Conservation (phyloP, 768 basidiomycete genomes). For the Mycena albidolilacea region DNA sequence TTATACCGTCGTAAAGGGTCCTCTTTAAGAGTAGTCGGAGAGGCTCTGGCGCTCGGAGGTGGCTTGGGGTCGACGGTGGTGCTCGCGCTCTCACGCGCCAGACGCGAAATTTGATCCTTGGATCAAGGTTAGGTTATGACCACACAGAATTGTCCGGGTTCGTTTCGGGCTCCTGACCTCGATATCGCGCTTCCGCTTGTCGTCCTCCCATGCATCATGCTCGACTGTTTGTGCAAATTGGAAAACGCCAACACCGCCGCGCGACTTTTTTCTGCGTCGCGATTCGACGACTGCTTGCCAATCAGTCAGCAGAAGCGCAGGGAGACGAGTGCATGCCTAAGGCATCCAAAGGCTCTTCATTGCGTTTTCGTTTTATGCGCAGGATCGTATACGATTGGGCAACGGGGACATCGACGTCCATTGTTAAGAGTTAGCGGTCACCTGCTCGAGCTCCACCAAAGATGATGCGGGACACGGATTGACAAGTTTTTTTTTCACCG, state of each 20-base stretch:
- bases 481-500: too few relatives aligned
- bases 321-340: conserved; percentile 64
- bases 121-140: background rate
- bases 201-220: conserved; percentile 76
- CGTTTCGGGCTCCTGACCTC: conserved; percentile 61
- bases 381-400: conserved; percentile 75
- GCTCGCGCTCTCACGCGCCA: conserved; percentile 58
- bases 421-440: conserved; percentile 32
- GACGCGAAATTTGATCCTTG: conserved; percentile 71
- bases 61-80: conserved; percentile 38
- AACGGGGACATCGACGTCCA: conserved; percentile 48
- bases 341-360: conserved; percentile 87
- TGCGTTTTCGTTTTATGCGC: conserved; percentile 87
- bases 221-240: conserved; percentile 89
- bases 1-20: conserved; percentile 65
- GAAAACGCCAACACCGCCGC: conserved; percentile 73
- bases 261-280: conserved; percentile 73
- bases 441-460: background rate
- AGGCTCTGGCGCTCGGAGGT: conserved; percentile 35
- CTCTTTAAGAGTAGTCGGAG: conserved; percentile 49
- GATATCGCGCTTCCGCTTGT: conserved; percentile 67
- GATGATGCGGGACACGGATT: too few relatives aligned
- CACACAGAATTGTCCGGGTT: background rate
- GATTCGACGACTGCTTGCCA: conserved; percentile 73
- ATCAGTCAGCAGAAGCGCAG: conserved; percentile 34